Base-by-base conservation (phyloP, 352 stramenopile genomes). In the Pythium graminicola region DNA sequence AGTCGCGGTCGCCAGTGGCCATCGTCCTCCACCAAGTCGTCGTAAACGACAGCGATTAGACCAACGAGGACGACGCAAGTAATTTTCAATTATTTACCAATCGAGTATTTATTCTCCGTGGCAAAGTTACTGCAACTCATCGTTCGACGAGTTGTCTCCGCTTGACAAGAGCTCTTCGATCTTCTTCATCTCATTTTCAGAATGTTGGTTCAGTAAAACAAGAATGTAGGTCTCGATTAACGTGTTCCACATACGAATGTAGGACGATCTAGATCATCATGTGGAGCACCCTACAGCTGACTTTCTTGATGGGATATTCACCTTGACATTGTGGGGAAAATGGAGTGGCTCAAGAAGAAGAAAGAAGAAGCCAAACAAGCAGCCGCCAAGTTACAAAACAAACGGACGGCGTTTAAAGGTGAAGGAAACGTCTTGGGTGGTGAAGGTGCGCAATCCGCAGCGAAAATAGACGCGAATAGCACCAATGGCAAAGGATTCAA, bases 291-390 rank as follows among this genome's bases (percentile, higher is more conserved):
- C 8, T 3, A 24, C 24, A 24, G 14, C 42, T 20, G 3, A 22
- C 13, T 33, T 41, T 7, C 6, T 38, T 43, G 11, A 31, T 24
- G 22, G 20, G 29, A 46, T 46, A 33, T 19, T 41, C 39, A 23
- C 13, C 44, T 16, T 16, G 31, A 22, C 38, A 28, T 44, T 11
- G 23, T 44, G 6, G 13, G 35, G 38, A 22, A 44, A 44, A 59
- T 65, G 49, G 56, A 58, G 17, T 89, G 78, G 78, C 65, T 89
- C 16, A 89, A 85, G 73, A 89, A 89, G 72, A 86, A 86, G 68
- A 89, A 86, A 69, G 70, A 86, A 13, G 75, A 70, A 54, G 78
- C 74, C 32, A 81, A 85, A 64, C 64, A 82, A 60, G 76, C 76
- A 17, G 73, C 73, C 5, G 72, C 78, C 45, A 89, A 89, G 70